phyloP scores from a whole-genome alignment of 306 rosid genomes.

The Vicia faba region DNA sequence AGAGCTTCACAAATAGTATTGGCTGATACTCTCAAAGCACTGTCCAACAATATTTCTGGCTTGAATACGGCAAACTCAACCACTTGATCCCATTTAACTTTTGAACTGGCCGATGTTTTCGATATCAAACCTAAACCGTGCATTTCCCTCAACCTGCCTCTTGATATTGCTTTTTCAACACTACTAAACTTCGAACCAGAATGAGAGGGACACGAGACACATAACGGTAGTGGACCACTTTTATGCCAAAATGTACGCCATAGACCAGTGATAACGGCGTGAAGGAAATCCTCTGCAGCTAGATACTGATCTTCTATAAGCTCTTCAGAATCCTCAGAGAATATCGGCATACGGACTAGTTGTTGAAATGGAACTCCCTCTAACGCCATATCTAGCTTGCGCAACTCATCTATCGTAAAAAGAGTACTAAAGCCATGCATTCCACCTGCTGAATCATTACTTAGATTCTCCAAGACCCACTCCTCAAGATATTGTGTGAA shows the following conservation, averaged over 20 bases:
- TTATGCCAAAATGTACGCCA: slow-evolving; percentile 97
- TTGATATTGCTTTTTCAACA: slow-evolving; percentile 78
- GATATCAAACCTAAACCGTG: slow-evolving; percentile 76
- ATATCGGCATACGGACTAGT: slow-evolving; percentile 76
- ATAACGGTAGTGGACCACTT: slow-evolving; percentile 71
- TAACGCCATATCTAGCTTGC: slow-evolving; percentile 81
- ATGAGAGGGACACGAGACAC: slow-evolving; percentile 72
- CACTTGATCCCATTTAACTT: slow-evolving; percentile 80
- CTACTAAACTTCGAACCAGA: slow-evolving; percentile 76
- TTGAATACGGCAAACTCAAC: slow-evolving; percentile 71
- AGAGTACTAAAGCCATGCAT: slow-evolving; percentile 62
- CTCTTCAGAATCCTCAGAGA: slow-evolving; percentile 45
- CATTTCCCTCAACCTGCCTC: slow-evolving; percentile 69
- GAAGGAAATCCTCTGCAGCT: slow-evolving; percentile 85
- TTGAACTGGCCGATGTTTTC: slow-evolving; percentile 54
- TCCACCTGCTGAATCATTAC: slow-evolving; percentile 51
- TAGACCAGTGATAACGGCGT: slow-evolving; percentile 67
- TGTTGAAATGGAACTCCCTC: slow-evolving; percentile 89
- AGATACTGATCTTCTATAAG: slow-evolving; percentile 71
- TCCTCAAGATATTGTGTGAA: slow-evolving; percentile 66
- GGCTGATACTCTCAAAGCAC: slow-evolving; percentile 53
- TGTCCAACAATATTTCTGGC: slow-evolving; percentile 60
- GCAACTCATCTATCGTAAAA: slow-evolving; percentile 69
- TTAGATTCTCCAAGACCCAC: slow-evolving; percentile 73
- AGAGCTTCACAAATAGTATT: slow-evolving; percentile 77